A percentile compares a stretch with the other conserved stretches of the same genome.
Evolutionary conservation across 805 yeast genomes (phyloP).

Genomic region (Hermanozyma aechmeae): DNA sequence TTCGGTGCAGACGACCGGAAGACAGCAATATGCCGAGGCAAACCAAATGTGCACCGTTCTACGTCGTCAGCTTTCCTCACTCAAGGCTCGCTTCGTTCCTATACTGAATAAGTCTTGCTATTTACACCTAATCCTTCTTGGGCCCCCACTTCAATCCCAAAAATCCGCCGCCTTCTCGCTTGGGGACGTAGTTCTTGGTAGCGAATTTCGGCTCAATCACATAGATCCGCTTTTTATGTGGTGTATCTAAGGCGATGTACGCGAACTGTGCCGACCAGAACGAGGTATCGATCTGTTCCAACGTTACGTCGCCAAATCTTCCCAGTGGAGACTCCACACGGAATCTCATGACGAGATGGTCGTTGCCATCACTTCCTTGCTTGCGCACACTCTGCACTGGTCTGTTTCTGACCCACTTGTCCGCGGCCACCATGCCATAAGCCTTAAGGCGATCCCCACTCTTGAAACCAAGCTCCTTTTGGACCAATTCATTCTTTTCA

Average conservation of each 20-base stretch:
- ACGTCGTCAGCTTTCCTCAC: no score
- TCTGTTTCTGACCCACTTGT: conserved; percentile 82
- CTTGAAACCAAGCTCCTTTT: conserved; percentile 44
- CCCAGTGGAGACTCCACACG: conserved; percentile 66
- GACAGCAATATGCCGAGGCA: no score
- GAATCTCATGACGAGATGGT: conserved; percentile 76
- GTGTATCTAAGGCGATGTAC: conserved; percentile 68
- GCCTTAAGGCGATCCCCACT: conserved; percentile 64
- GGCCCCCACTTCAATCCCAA: conserved; percentile 87
- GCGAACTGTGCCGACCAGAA: conserved; percentile 61
- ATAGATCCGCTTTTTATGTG: conserved; percentile 60
- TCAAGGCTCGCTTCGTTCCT: no score
- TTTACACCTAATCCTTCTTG: conserved; percentile 42
- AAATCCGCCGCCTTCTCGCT: conserved; percentile 23
- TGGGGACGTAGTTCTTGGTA: conserved; percentile 35
- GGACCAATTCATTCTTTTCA: conserved; percentile 57
- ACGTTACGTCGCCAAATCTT: conserved; percentile 59
- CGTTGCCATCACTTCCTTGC: conserved; percentile 67
- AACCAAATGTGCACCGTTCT: no score
- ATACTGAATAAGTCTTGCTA: no score
- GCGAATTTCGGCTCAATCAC: conserved; percentile 52
- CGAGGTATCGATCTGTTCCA: conserved; percentile 70
- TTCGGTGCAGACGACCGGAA: no score
- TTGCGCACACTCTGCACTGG: conserved; percentile 66
- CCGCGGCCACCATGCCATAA: conserved; percentile 63